These are phyloP conservation scores for Solanum corneliomulleri DNA, from an alignment of 257 asterid genomes.

Conservation along the genomic window DNA sequence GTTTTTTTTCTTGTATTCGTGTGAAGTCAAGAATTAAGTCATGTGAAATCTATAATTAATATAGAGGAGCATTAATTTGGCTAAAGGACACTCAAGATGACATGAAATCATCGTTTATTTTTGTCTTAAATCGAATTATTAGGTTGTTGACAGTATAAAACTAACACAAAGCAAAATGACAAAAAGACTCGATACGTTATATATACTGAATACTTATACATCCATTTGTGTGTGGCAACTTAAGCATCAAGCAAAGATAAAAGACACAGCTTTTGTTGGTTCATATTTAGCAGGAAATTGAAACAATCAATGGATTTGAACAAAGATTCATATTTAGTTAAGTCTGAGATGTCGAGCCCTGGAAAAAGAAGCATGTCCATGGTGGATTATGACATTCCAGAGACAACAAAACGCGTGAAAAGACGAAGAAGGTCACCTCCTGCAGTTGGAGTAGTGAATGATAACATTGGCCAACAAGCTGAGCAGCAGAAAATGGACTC, in stretches of 20 bases:
- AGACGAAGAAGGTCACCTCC: slow-evolving; percentile 49
- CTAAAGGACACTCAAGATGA: neutral
- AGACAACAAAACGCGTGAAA: slow-evolving; percentile 27
- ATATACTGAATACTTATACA: neutral
- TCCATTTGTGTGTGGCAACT: neutral
- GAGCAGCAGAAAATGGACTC: slow-evolving; percentile 8
- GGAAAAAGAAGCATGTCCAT: slow-evolving; percentile 12
- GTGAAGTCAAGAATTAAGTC: neutral
- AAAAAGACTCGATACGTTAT: neutral
- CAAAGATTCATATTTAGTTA: neutral
- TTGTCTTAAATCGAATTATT: neutral
- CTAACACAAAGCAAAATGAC: neutral
- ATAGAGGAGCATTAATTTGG: neutral
- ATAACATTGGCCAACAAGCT: neutral
- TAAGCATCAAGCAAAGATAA: neutral
- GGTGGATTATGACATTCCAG: slow-evolving; percentile 15
- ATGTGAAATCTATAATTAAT: neutral
- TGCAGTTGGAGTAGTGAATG: neutral
- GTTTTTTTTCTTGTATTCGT: neutral
- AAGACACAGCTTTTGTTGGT: neutral
- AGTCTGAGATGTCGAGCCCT: slow-evolving; percentile 11
- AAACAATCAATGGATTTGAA: slow-evolving; percentile 17
- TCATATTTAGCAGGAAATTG: neutral
- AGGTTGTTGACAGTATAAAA: neutral
- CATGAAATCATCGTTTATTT: neutral